Percentiles rank a stretch among this genome's conserved stretches.
Evolutionary conservation across 208 protist genomes (phyloP).

Genomic region (Crithidia brevicula): DNA sequence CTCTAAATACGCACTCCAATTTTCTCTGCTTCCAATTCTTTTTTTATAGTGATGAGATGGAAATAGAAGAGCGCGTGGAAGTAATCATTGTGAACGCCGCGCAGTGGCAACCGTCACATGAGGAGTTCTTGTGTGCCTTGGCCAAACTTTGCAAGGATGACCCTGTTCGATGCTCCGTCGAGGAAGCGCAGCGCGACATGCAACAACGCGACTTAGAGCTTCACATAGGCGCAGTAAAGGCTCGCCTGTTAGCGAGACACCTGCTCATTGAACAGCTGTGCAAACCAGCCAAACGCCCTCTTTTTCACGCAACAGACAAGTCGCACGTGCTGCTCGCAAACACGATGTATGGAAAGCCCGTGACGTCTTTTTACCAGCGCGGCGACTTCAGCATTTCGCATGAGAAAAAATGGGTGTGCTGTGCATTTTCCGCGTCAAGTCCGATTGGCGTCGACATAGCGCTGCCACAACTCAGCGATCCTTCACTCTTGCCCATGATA

Average conservation of each 20-base stretch:
- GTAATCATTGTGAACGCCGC: conserved; percentile 4
- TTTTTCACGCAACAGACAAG: not conserved
- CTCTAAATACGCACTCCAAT: no score
- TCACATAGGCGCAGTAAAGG: not conserved
- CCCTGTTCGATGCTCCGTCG: conserved; percentile 16
- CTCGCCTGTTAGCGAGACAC: conserved; percentile 25
- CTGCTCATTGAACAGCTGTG: conserved; percentile 6
- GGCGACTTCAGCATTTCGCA: conserved; percentile 37
- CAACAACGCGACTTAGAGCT: not conserved
- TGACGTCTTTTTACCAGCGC: not conserved
- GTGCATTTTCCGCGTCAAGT: not conserved
- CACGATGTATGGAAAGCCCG: conserved; percentile 16
- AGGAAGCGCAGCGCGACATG: conserved; percentile 4
- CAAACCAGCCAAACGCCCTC: not conserved
- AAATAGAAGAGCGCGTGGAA: not conserved
- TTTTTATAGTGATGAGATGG: not conserved
- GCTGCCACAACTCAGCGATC: not conserved
- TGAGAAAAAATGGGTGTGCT: conserved; percentile 29
- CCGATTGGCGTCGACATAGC: conserved; percentile 39
- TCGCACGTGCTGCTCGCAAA: not conserved
- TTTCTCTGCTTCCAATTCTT: not conserved
- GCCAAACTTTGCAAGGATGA: conserved; percentile 11
- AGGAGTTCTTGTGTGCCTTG: not conserved
- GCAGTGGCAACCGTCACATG: conserved; percentile 6
- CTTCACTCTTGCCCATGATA: not conserved